Conservation (phyloP, 495 filamentous ascomycete species). For the Parathielavia appendiculata region DNA sequence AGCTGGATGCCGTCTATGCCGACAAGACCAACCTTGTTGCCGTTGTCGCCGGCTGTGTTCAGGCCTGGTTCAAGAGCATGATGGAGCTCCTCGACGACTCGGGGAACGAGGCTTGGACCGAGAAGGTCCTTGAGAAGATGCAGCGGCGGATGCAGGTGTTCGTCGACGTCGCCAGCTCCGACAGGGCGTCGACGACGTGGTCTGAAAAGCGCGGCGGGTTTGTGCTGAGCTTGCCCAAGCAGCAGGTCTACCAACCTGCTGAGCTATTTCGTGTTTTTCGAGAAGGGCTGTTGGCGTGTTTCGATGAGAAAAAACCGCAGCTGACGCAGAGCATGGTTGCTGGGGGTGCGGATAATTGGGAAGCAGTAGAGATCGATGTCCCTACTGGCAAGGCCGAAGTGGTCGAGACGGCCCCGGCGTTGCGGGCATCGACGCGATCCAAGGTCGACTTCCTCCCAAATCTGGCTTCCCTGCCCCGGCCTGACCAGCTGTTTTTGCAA, state of each 20-base stretch:
- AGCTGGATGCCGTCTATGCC: constrained; percentile 28
- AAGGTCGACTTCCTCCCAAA: constrained; percentile 30
- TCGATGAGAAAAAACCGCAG: constrained; percentile 18
- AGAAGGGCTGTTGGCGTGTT: constrained; percentile 25
- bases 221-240: constrained; percentile 31
- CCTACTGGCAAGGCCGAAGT: constrained; percentile 23
- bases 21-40: constrained; percentile 32
- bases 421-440: constrained; percentile 5
- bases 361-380: constrained; percentile 28
- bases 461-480: constrained; percentile 28
- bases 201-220: constrained; percentile 25
- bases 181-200: constrained; percentile 22
- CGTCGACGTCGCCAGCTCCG: constrained; percentile 28
- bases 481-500: constrained; percentile 34
- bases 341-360: constrained; percentile 30
- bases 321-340: not conserved
- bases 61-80: constrained; percentile 26
- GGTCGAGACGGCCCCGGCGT: constrained; percentile 4
- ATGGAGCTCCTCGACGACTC: constrained; percentile 34
- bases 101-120: constrained; percentile 29
- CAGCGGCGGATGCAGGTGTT: constrained; percentile 23
- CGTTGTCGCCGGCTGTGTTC: constrained; percentile 25
- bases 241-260: constrained; percentile 18
- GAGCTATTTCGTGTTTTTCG: constrained; percentile 32
- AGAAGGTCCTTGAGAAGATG: constrained; percentile 27